A percentile compares a stretch with the other conserved stretches of the same genome.
These are phyloP conservation scores for Aspergillus wentii DNA, from an alignment of 495 filamentous ascomycete genomes.

Conservation along the genomic window DNA sequence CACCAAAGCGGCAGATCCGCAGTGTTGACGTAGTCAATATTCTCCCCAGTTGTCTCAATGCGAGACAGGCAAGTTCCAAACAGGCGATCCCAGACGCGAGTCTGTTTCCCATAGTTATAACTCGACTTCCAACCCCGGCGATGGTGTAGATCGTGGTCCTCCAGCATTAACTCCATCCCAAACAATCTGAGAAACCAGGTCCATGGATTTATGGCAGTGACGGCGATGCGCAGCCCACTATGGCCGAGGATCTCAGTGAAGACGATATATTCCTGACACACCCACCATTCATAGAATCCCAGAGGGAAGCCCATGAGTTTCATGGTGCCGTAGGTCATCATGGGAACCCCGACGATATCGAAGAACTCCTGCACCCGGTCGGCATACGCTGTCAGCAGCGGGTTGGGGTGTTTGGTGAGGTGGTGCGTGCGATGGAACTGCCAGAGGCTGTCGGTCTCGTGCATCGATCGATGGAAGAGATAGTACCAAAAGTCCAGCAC, in stretches of 20 bases:
- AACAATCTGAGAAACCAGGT: slow-evolving; percentile 25
- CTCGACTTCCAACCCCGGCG: slow-evolving; percentile 38
- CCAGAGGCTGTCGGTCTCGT: slow-evolving; percentile 36
- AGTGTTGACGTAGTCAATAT: slow-evolving; percentile 28
- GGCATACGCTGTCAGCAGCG: slow-evolving; percentile 35
- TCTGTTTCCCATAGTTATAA: slow-evolving; percentile 37
- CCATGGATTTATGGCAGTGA: slow-evolving; percentile 29
- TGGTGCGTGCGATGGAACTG: slow-evolving; percentile 41
- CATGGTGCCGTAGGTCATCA: slow-evolving; percentile 31
- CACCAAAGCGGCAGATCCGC: slow-evolving; percentile 27
- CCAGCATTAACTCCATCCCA: slow-evolving; percentile 30
- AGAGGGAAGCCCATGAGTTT: slow-evolving; percentile 29
- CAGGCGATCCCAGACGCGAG: slow-evolving; percentile 34
- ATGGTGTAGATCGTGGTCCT: slow-evolving; percentile 37
- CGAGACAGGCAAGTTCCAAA: slow-evolving; percentile 31
- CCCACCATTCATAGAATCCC: slow-evolving; percentile 43
- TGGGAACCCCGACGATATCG: slow-evolving; percentile 36
- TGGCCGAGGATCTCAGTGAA: slow-evolving; percentile 39
- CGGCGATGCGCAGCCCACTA: slow-evolving; percentile 30
- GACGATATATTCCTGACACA: slow-evolving; percentile 37
- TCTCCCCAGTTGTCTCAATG: slow-evolving; percentile 21
- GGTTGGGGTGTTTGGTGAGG: slow-evolving; percentile 40
- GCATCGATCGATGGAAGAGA: slow-evolving; percentile 40
- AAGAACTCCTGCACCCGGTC: slow-evolving; percentile 42
- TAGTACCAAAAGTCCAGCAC: slow-evolving; percentile 45